Evolutionary conservation across 148 eudicot genomes (phyloP).

Genomic region (Euryodendron excelsum): DNA sequence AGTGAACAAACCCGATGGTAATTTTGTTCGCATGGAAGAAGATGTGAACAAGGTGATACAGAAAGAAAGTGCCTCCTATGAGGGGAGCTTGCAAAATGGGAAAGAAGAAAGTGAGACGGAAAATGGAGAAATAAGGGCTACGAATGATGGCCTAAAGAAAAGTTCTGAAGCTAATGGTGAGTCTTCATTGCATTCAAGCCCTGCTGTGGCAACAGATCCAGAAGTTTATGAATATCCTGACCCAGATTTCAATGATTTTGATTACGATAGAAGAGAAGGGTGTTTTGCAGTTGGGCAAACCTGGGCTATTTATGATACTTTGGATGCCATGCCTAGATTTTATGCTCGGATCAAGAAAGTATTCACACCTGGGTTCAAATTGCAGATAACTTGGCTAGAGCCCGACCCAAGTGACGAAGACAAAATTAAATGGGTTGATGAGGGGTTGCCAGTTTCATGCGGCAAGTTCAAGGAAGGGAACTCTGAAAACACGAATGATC

Average conservation of each 20-base stretch:
- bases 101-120: slow-evolving; percentile 2
- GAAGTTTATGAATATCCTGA: slow-evolving; percentile 50
- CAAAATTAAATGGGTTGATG: slow-evolving; percentile 46
- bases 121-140: slow-evolving; percentile 22
- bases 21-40: not conserved
- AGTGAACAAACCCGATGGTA: slow-evolving; percentile 2
- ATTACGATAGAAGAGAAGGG: slow-evolving; percentile 39
- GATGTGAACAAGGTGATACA: not conserved
- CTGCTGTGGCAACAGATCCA: slow-evolving; percentile 27
- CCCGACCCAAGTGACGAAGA: slow-evolving; percentile 51
- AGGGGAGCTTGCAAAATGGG: not conserved
- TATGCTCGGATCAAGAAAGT: slow-evolving; percentile 66
- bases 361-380: slow-evolving; percentile 41
- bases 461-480: slow-evolving; percentile 54
- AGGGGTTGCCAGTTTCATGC: slow-evolving; percentile 64
- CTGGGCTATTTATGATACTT: slow-evolving; percentile 78
- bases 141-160: slow-evolving; percentile 19
- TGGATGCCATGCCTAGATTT: slow-evolving; percentile 89
- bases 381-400: slow-evolving; percentile 75
- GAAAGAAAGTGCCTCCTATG: not conserved
- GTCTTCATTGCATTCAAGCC: slow-evolving; percentile 18
- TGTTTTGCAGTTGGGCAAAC: slow-evolving; percentile 60
- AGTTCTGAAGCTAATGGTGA: slow-evolving; percentile 21
- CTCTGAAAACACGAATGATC: slow-evolving; percentile 48
- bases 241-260: slow-evolving; percentile 75